Base-by-base conservation (phyloP, 495 filamentous ascomycete genomes). In the Neurospora sp. region DNA sequence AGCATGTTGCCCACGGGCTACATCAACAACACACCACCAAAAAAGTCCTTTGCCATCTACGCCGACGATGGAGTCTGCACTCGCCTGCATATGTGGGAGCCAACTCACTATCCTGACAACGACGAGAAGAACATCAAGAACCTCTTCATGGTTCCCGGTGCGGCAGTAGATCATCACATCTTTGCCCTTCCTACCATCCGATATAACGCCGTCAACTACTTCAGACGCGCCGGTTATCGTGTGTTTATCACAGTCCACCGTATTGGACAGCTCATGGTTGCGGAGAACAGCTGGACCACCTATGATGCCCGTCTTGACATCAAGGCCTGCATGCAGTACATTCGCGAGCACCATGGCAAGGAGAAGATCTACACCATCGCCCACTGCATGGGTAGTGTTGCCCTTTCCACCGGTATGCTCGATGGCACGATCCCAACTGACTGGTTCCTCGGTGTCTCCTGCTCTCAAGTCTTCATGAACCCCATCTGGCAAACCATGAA, bases 311-410 rank as follows among this genome's bases (percentile, higher is more conserved):
- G 90, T 0, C 86, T 89, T 12, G 91, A 93, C 75, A 82, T 91
- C 66, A 82, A 80, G 16, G 90, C 89, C 3, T 89, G 87, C 20
- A 75, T 91, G 20, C 80, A 87, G 72, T 81, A 84, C 69, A 89
- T 92, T 72, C 86, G 86, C 3, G 71, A 77, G 14, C 62, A 79
- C 5, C 37, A 76, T 46, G 75, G 76, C 54, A 42, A 70, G 16
- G 83, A 85, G 18, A 79, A 85, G 42, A 75, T 89, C 62, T 92
- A 93, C 79, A 86, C 86, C 11, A 82, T 92, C 71, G 85, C 86
- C 16, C 91, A 93, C 79, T 93, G 91, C 78, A 88, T 88, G 82
- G 91, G 91, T 69, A 86, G 87, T 20, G 87, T 92, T 1, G 86
- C 90, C 14, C 85, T 89, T 35, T 80, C 84, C 0, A 82, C 84